These are phyloP conservation scores for Whalleya microplaca DNA, from an alignment of 2,329 filamentous ascomycete species.

Conservation along the genomic window DNA sequence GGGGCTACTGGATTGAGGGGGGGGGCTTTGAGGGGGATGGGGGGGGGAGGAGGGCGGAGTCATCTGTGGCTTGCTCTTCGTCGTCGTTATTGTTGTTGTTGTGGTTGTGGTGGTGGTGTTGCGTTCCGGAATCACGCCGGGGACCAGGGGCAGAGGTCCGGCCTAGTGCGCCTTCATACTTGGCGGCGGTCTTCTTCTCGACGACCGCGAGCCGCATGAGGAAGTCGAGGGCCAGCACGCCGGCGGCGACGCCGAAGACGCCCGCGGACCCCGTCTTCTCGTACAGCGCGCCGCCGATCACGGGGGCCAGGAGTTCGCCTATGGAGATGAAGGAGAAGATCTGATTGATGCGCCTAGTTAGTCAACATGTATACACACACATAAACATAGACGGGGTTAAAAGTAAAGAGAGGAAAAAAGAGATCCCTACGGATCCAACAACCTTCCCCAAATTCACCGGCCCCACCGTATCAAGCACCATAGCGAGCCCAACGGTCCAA, in stretches of 20 bases:
- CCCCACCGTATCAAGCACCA: constrained; percentile 62
- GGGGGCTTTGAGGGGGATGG: too few species aligned
- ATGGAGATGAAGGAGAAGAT: constrained; percentile 63
- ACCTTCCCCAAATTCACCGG: constrained; percentile 61
- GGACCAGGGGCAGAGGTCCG: too few species aligned
- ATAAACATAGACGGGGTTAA: too few species aligned
- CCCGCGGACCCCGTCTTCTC: constrained; percentile 59
- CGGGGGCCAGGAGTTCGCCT: constrained; percentile 59
- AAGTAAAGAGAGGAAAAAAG: not conserved
- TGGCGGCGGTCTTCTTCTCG: constrained; percentile 62
- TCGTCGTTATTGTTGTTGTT: too few species aligned
- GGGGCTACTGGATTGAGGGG: too few species aligned
- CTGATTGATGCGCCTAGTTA: constrained; percentile 21
- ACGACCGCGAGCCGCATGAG: constrained; percentile 62
- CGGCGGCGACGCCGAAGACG: constrained; percentile 61
- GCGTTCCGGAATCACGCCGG: too few species aligned
- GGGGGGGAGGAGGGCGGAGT: too few species aligned
- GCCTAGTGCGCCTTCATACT: constrained; percentile 40
- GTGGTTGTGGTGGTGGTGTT: too few species aligned
- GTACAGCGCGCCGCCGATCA: constrained; percentile 64
- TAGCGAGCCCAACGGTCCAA: constrained; percentile 57
- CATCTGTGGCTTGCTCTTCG: too few species aligned
- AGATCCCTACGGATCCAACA: constrained; percentile 54
- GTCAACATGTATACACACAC: too few species aligned
- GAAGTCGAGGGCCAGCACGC: constrained; percentile 60